A percentile compares a stretch with the other conserved stretches of the same genome.
Conservation (phyloP, 1,139 yeast species). For the Hansenula sp. region DNA sequence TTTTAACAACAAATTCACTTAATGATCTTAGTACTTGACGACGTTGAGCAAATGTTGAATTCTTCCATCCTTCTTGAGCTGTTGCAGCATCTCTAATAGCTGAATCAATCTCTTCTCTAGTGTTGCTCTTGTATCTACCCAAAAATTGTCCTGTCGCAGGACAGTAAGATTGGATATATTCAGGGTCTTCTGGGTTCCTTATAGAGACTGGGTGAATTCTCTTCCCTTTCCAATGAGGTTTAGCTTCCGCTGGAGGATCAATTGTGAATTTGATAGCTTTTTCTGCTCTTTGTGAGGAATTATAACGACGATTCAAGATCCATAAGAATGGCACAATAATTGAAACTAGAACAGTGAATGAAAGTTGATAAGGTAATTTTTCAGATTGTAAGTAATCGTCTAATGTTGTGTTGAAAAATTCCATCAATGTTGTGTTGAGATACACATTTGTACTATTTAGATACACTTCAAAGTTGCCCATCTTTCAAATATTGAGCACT, state of each 20-base stretch:
- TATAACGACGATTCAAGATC: slow-evolving; percentile 20
- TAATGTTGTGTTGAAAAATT: slow-evolving; percentile 14
- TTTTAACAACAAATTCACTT: slow-evolving; percentile 63
- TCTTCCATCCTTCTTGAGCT: slow-evolving; percentile 58
- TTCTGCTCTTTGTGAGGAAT: slow-evolving; percentile 22
- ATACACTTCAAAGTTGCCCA: background rate
- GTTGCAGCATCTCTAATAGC: slow-evolving; percentile 48
- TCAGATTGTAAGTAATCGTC: slow-evolving; percentile 11
- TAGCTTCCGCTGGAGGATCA: slow-evolving; percentile 76
- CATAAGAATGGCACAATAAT: slow-evolving; percentile 18
- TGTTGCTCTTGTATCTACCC: slow-evolving; percentile 64
- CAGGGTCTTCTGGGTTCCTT: slow-evolving; percentile 49
- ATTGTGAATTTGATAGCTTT: slow-evolving; percentile 46
- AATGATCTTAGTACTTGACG: slow-evolving; percentile 69
- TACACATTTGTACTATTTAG: slow-evolving; percentile 1
- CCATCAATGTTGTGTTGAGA: slow-evolving; percentile 13
- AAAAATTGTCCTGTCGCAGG: slow-evolving; percentile 93
- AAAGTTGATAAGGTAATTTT: slow-evolving; percentile 18
- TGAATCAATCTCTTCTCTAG: slow-evolving; percentile 64
- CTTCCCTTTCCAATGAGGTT: slow-evolving; percentile 90
- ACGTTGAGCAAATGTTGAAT: slow-evolving; percentile 57
- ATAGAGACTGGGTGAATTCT: slow-evolving; percentile 53
- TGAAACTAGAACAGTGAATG: slow-evolving; percentile 24
- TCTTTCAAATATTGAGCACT: no score
- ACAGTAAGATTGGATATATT: slow-evolving; percentile 75